phyloP scores from a whole-genome alignment of 2,329 filamentous ascomycete genomes.

The Calonectria montana region DNA sequence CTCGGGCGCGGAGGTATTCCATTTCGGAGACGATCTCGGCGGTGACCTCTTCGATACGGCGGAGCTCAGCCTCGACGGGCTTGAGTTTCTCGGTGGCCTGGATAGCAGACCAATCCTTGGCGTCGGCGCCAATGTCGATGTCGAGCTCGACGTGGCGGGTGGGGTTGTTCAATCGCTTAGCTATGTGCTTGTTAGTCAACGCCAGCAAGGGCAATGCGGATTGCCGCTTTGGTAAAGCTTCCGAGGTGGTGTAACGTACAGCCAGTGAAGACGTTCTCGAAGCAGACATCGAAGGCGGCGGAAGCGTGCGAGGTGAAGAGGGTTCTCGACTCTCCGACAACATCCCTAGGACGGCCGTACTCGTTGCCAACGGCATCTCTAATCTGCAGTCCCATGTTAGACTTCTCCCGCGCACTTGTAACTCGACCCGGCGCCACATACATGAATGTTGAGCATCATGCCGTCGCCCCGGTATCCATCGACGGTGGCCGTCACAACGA shows the following conservation, averaged over 20 bases:
- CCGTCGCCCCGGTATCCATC: conserved; percentile 91
- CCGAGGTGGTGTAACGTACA: conserved; percentile 62
- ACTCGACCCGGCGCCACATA: conserved; percentile 56
- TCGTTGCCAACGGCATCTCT: conserved; percentile 96
- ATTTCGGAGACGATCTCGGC: conserved; percentile 91
- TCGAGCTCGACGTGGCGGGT: conserved; percentile 87
- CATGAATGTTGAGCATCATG: conserved; percentile 93
- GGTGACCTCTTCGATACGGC: conserved; percentile 91
- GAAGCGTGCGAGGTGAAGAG: conserved; percentile 95
- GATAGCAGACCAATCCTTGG: conserved; percentile 97
- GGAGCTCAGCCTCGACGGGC: conserved; percentile 93
- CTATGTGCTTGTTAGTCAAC: conserved; percentile 31
- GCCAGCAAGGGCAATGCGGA: background rate
- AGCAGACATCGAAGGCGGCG: conserved; percentile 95
- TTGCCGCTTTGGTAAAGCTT: background rate
- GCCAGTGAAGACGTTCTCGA: conserved; percentile 82
- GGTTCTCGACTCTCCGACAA: conserved; percentile 90
- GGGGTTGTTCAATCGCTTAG: conserved; percentile 50
- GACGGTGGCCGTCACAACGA: conserved; percentile 92
- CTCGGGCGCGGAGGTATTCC: conserved; percentile 90
- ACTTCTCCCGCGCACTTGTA: background rate
- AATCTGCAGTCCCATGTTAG: conserved; percentile 69
- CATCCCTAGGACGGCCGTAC: conserved; percentile 90
- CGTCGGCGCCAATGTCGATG: conserved; percentile 95
- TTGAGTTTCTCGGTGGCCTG: conserved; percentile 98